phyloP scores from a whole-genome alignment of 768 basidiomycete genomes.

The Rhizopogon sp. region DNA sequence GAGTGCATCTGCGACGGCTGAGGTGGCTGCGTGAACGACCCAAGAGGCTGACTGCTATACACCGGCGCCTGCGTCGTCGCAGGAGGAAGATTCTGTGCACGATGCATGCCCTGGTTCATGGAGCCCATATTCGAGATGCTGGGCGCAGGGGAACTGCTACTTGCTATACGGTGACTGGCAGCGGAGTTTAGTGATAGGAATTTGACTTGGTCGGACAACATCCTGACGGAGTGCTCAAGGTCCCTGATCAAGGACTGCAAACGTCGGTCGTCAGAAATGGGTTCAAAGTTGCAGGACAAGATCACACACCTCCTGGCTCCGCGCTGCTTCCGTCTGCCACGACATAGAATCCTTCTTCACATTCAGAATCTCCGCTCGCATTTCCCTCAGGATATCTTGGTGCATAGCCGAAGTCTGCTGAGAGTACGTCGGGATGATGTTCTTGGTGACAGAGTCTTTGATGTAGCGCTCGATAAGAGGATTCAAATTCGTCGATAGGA shows the following conservation, averaged over 20 bases:
- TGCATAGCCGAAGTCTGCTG: constrained; percentile 74
- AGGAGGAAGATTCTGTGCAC: constrained; percentile 28
- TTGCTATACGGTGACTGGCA: constrained; percentile 32
- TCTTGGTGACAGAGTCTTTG: constrained; percentile 71
- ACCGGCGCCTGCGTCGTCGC: constrained; percentile 30
- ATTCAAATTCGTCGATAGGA: constrained; percentile 64
- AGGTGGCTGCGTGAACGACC: constrained; percentile 25
- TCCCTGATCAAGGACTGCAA: constrained; percentile 69
- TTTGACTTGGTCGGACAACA: constrained; percentile 79
- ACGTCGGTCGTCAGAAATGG: constrained; percentile 8
- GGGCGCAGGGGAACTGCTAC: constrained; percentile 27
- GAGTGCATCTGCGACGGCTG: constrained; percentile 26
- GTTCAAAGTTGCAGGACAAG: not conserved
- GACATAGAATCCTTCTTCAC: constrained; percentile 76
- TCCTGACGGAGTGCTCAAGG: constrained; percentile 71
- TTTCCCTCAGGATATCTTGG: constrained; percentile 72
- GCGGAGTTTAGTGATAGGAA: constrained; percentile 56
- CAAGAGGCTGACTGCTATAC: constrained; percentile 26
- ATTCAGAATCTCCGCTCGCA: constrained; percentile 67
- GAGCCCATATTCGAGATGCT: constrained; percentile 26
- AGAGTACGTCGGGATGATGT: constrained; percentile 70
- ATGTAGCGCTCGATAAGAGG: constrained; percentile 79
- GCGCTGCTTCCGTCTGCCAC: constrained; percentile 78
- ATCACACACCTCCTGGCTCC: constrained; percentile 67
- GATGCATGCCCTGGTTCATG: constrained; percentile 33